Evolutionary conservation across 768 basidiomycete species (phyloP).

Genomic region (Kwoniella bestiolae): DNA sequence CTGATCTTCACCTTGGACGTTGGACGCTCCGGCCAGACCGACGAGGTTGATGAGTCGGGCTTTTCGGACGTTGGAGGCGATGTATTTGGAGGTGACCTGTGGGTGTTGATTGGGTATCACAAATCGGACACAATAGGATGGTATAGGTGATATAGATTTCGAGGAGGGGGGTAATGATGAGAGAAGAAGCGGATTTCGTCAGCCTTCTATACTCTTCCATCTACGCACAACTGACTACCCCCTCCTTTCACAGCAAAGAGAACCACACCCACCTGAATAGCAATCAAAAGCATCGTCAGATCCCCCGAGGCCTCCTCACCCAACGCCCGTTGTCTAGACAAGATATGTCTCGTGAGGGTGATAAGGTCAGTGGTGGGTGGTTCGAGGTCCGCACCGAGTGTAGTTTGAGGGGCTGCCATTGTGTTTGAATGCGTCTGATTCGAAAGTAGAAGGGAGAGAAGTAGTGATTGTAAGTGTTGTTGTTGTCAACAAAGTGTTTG

Average conservation of each 20-base stretch:
- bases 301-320: constrained; percentile 87
- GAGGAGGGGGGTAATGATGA: no score
- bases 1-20: constrained; percentile 98
- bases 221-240: no score
- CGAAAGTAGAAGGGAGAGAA: background rate
- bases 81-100: constrained; percentile 67
- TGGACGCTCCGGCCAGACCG: constrained; percentile 93
- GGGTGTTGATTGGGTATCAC: background rate
- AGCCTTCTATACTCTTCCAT: background rate
- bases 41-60: constrained; percentile 98
- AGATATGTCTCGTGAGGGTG: constrained; percentile 91
- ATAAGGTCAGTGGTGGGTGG: constrained; percentile 82
- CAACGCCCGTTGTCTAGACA: constrained; percentile 79
- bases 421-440: constrained; percentile 2
- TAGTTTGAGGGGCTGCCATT: constrained; percentile 25
- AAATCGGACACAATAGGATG: no score
- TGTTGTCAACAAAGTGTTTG: background rate
- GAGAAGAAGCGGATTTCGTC: no score
- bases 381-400: constrained; percentile 63
- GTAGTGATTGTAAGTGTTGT: background rate
- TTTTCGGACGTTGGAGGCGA: constrained; percentile 95
- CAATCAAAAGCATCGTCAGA: constrained; percentile 88
- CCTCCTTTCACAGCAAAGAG: background rate
- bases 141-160: background rate
- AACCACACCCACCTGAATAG: constrained; percentile 75